Base-by-base conservation (phyloP, 2,329 filamentous ascomycete species). In the Coniella vitis region DNA sequence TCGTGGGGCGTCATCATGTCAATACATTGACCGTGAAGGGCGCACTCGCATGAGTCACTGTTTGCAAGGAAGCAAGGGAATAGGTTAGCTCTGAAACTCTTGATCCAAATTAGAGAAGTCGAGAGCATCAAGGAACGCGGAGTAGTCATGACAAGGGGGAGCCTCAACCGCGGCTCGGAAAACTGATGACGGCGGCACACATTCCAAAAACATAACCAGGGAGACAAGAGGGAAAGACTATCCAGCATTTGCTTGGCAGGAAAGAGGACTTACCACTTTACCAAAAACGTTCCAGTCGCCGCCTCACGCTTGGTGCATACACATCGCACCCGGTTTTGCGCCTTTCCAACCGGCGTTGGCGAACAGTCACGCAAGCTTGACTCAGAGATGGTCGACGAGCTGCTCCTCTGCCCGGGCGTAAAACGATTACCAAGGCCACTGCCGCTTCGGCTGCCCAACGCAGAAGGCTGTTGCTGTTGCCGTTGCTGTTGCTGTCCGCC, bases 11-110 rank as follows among this genome's bases (percentile, higher is more conserved):
- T 75, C 8, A 44, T 39, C 54, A 83, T 76, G 53, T 79, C 79
- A 57, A 83, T 71, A 60, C 81, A 84, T 49, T 70, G 71, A n/a
- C 76, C 78, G 59, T 84, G 81, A 25, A 83, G 73, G 72, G 75
- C 81, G 68, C 81, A 75, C 57, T 83, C 79, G 60, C 81, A 84
- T 20, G 78, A 79, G 64, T 83, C 75, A 58, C 80, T 84, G 56
- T 16, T 44, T 39, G 31, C 25, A 22, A 25, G 7, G 12, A 13
- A 7, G 12, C 16, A 7, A 41, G 36, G 9, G n/a, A 38, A 21
- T 10, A 16, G 17, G 25, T 29, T 10, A 29, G 25, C 25, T 29
- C 25, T 29, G 5, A 10, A 10, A 29, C 25, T 5, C 10, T 29
- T 29, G 10, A 29, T n/a, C n/a, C n/a, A n/a, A n/a, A n/a, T n/a